phyloP scores from a whole-genome alignment of 1,284 basidiomycete species.

The Ganoderma lucidum region DNA sequence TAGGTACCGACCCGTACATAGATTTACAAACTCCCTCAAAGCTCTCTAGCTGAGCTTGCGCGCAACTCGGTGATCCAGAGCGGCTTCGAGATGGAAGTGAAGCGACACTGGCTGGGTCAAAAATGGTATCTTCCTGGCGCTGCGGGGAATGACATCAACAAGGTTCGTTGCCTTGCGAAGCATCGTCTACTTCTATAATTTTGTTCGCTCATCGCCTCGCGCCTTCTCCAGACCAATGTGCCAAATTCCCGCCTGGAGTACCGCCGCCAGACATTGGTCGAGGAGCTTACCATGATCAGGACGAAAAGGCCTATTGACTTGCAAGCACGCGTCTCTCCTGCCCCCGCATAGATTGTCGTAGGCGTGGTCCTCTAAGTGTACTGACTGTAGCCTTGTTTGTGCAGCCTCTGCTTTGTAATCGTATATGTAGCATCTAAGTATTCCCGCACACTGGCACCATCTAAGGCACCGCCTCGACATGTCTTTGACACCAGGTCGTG shows the following conservation, averaged over 20 bases:
- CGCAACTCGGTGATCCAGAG: slow-evolving; percentile 96
- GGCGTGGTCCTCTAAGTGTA: not conserved
- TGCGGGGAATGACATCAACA: slow-evolving; percentile 91
- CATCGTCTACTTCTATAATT: slow-evolving; percentile 13
- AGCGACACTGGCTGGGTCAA: slow-evolving; percentile 95
- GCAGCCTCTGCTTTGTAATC: not conserved
- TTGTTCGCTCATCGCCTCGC: slow-evolving; percentile 30
- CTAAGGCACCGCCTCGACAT: not conserved
- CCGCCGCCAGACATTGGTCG: slow-evolving; percentile 88
- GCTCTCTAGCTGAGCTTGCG: slow-evolving; percentile 88
- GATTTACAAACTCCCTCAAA: slow-evolving; percentile 93
- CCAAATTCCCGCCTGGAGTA: slow-evolving; percentile 91
- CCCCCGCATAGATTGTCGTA: slow-evolving; percentile 8
- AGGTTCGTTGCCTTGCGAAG: slow-evolving; percentile 55
- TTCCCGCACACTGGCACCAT: not conserved
- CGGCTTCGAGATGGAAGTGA: slow-evolving; percentile 99
- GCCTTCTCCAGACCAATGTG: slow-evolving; percentile 83
- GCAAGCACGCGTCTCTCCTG: slow-evolving; percentile 24
- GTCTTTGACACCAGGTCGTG: not conserved
- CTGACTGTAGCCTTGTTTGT: slow-evolving; percentile 1
- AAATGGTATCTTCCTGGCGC: slow-evolving; percentile 91
- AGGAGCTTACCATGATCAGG: slow-evolving; percentile 81
- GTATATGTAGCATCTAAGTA: not conserved
- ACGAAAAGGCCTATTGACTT: slow-evolving; percentile 29
- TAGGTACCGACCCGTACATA: slow-evolving; percentile 39